Conservation (phyloP, 169 alveolate genomes). For the Eimeria praecox region DNA sequence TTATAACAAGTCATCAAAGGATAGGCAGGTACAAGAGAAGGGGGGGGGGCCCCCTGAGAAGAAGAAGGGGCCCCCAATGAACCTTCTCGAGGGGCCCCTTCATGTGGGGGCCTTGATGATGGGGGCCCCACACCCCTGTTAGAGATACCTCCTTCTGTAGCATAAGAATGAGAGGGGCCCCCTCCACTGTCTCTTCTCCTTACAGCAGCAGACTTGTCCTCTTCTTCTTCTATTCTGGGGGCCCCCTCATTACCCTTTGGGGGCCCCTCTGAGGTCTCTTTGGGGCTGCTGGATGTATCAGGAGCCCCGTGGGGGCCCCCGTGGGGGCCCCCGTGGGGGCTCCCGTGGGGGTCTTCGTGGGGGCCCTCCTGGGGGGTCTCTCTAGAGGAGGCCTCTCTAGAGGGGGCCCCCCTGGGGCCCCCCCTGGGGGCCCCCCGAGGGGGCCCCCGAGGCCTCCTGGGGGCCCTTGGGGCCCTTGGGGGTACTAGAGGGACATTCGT, state of each 20-base stretch:
- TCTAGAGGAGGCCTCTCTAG: neutral
- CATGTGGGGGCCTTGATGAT: neutral
- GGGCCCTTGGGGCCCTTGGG: conserved; percentile 27
- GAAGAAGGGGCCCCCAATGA: neutral
- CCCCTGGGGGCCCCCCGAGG: neutral
- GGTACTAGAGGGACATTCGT: conserved; percentile 48
- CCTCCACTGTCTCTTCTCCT: too few species aligned
- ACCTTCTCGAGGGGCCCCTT: conserved; percentile 56
- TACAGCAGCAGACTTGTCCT: too few species aligned
- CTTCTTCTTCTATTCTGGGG: too few species aligned
- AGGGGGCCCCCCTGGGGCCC: conserved; percentile 20
- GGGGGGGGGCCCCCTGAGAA: conserved; percentile 18
- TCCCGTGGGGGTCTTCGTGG: neutral
- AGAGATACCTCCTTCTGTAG: too few species aligned
- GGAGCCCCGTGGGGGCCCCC: neutral
- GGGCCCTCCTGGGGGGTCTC: neutral
- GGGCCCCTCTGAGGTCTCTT: neutral
- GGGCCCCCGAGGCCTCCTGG: conserved; percentile 10
- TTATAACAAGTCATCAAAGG: conserved; percentile 87
- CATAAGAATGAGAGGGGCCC: too few species aligned
- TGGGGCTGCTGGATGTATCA: too few species aligned
- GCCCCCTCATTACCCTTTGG: neutral
- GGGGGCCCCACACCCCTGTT: too few species aligned
- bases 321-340: neutral
- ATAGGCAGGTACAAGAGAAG: neutral